Evolutionary conservation across 331 rosid genomes (phyloP).

Genomic region (Malus hybrid): DNA sequence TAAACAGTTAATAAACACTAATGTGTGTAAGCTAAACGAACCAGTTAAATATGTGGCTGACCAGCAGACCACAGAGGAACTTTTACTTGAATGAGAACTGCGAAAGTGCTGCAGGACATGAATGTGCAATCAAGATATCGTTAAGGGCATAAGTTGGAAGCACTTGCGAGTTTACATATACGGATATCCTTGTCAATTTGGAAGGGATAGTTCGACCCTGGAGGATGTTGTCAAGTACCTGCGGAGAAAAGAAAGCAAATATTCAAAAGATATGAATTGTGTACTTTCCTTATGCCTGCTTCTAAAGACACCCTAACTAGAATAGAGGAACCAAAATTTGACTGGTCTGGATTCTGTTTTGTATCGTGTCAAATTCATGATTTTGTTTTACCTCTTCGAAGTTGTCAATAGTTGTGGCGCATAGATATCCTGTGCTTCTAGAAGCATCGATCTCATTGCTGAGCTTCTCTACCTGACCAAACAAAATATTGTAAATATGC

Average conservation of each 20-base stretch:
- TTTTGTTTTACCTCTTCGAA: slow-evolving; percentile 62
- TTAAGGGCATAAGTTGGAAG: slow-evolving; percentile 69
- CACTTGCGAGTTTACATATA: slow-evolving; percentile 41
- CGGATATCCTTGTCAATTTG: slow-evolving; percentile 48
- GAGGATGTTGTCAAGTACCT: slow-evolving; percentile 69
- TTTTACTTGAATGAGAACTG: slow-evolving; percentile 72
- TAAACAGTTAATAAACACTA: too few relatives aligned
- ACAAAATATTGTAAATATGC: slow-evolving; percentile 14
- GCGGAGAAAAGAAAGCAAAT: slow-evolving; percentile 3
- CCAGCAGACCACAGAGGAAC: background rate
- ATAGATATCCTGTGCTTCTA: slow-evolving; percentile 89
- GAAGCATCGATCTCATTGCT: slow-evolving; percentile 60
- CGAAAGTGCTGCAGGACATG: slow-evolving; percentile 83
- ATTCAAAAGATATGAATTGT: background rate
- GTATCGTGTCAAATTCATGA: background rate
- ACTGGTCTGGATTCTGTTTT: background rate
- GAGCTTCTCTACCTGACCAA: slow-evolving; percentile 54
- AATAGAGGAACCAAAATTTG: background rate
- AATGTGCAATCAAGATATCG: slow-evolving; percentile 76
- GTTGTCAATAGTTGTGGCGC: slow-evolving; percentile 63
- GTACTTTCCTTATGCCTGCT: background rate
- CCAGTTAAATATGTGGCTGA: background rate
- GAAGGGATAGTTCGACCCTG: slow-evolving; percentile 49
- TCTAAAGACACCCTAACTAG: background rate
- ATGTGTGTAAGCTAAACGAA: background rate